Evolutionary conservation across 2,329 filamentous ascomycete genomes (phyloP).

Genomic region (Lasiodiplodia gonubiensis): DNA sequence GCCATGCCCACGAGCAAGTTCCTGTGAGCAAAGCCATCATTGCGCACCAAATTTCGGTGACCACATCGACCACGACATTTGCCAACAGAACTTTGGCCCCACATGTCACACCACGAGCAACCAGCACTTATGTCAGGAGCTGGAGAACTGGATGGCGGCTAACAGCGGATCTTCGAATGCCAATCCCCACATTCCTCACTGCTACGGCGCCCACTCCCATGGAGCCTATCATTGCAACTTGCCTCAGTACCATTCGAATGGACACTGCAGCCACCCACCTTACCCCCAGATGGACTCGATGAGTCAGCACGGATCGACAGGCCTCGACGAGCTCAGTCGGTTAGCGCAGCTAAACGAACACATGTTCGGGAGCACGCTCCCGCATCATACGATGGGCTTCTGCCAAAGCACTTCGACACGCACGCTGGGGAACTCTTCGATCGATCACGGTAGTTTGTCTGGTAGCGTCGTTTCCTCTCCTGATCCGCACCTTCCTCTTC

Average conservation of each 20-base stretch:
- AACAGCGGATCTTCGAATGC: background rate
- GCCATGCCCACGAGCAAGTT: constrained; percentile 20
- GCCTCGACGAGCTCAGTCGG: constrained; percentile 24
- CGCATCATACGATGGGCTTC: background rate
- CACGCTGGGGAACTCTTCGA: constrained; percentile 1
- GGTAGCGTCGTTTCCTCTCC: constrained; percentile 16
- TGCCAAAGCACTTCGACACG: constrained; percentile 17
- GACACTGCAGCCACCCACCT: background rate
- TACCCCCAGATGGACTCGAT: constrained; percentile 11
- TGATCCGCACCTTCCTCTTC: constrained; percentile 17
- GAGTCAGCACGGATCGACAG: constrained; percentile 17
- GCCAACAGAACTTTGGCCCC: background rate
- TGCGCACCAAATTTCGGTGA: constrained; percentile 5
- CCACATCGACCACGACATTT: constrained; percentile 4
- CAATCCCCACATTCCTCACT: background rate
- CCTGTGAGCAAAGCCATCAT: constrained; percentile 19
- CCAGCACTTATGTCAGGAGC: constrained; percentile 14
- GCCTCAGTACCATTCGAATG: constrained; percentile 14
- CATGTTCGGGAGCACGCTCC: constrained; percentile 3
- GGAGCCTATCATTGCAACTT: constrained; percentile 6
- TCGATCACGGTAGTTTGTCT: constrained; percentile 11
- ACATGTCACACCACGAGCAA: constrained; percentile 8
- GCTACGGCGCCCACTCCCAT: background rate
- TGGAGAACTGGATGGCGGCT: constrained; percentile 7
- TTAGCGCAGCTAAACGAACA: constrained; percentile 16